Conservation (phyloP, 73 alveolate species). For the Paramecium primaurelia region DNA sequence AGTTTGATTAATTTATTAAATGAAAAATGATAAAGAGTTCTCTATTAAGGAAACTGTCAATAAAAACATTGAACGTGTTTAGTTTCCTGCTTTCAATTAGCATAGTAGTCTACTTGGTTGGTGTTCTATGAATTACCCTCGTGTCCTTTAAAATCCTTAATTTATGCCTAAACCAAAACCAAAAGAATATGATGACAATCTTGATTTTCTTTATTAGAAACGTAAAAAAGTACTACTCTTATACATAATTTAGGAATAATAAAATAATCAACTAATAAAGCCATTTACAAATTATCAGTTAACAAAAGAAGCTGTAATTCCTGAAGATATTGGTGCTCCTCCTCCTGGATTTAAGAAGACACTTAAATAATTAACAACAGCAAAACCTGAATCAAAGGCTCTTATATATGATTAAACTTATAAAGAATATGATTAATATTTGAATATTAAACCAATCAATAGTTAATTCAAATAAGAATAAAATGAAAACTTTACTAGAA, state of each 20-base stretch:
- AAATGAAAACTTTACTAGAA: constrained; percentile 49
- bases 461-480: constrained; percentile 37
- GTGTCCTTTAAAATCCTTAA: constrained; percentile 44
- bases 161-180: constrained; percentile 59
- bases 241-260: neutral
- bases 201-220: constrained; percentile 46
- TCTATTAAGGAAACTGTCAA: constrained; percentile 55
- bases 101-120: constrained; percentile 54
- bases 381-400: constrained; percentile 52
- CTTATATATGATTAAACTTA: constrained; percentile 16
- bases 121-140: constrained; percentile 60
- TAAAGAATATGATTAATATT: neutral
- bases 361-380: neutral
- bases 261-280: constrained; percentile 7
- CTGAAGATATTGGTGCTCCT: constrained; percentile 25
- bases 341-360: constrained; percentile 57
- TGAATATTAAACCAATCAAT: constrained; percentile 42
- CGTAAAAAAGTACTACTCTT: neutral
- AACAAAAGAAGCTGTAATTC: constrained; percentile 41
- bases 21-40: constrained; percentile 45
- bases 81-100: constrained; percentile 51
- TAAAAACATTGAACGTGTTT: constrained; percentile 38
- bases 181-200: constrained; percentile 42
- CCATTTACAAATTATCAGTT: constrained; percentile 44
- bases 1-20: constrained; percentile 7